Percentiles rank a stretch among this genome's conserved stretches.
These are phyloP conservation scores for Torulaspora globosa DNA, from an alignment of 1,139 yeast species.

Conservation along the genomic window DNA sequence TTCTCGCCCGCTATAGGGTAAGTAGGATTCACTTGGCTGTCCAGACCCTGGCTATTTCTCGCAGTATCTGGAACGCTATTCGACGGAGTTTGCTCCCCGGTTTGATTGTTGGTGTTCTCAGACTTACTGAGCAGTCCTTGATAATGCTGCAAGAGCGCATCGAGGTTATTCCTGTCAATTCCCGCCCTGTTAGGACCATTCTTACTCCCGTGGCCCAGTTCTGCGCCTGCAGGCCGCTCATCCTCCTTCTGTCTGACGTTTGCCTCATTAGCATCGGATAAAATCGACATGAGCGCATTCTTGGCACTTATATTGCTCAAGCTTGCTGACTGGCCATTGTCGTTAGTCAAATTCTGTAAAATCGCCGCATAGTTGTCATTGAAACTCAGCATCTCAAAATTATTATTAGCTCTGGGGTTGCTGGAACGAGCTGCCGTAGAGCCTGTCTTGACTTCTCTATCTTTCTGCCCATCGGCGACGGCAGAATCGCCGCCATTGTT, in stretches of 20 bases:
- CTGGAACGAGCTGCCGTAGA: background rate
- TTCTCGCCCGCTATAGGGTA: constrained; percentile 21
- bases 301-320: constrained; percentile 8
- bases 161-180: constrained; percentile 26
- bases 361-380: constrained; percentile 29
- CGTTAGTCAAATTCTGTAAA: constrained; percentile 22
- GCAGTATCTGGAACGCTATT: constrained; percentile 5
- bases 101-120: constrained; percentile 16
- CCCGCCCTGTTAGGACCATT: constrained; percentile 5
- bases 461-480: background rate
- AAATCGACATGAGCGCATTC: constrained; percentile 3
- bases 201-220: constrained; percentile 6
- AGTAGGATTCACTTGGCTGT: constrained; percentile 12
- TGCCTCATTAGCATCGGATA: constrained; percentile 8
- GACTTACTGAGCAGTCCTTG: constrained; percentile 26
- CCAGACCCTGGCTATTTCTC: constrained; percentile 2
- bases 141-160: constrained; percentile 31
- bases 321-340: constrained; percentile 11
- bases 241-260: constrained; percentile 7
- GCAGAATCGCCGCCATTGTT: background rate
- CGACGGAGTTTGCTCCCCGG: background rate
- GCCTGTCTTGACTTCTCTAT: background rate
- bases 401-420: constrained; percentile 6
- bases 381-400: constrained; percentile 23
- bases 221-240: constrained; percentile 3